Conservation (phyloP, 2,329 filamentous ascomycete genomes). For the Blastomyces silverae region DNA sequence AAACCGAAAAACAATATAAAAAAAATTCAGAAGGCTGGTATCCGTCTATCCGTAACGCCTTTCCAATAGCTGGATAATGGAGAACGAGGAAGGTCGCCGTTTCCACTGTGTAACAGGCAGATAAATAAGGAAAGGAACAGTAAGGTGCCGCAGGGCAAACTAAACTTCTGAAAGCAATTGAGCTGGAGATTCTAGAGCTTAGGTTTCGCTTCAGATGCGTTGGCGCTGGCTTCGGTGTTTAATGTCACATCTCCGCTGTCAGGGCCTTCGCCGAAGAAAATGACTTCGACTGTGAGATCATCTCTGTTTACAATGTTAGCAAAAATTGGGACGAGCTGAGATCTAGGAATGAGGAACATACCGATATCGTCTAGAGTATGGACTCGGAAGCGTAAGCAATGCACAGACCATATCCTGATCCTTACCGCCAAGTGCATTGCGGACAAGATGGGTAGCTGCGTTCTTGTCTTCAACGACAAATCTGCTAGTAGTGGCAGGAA, state of each 20-base stretch:
- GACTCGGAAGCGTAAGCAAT: slow-evolving; percentile 80
- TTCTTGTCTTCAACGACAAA: slow-evolving; percentile 96
- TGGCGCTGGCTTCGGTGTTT: slow-evolving; percentile 78
- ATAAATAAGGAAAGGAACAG: neutral
- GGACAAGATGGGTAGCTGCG: slow-evolving; percentile 86
- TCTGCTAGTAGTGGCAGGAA: slow-evolving; percentile 60
- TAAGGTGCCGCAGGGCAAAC: neutral
- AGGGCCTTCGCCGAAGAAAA: slow-evolving; percentile 85
- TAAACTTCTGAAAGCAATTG: neutral
- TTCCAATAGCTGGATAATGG: neutral
- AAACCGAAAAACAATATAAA: neutral
- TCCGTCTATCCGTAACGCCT: slow-evolving; percentile 11
- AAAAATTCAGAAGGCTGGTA: neutral
- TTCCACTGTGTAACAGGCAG: neutral
- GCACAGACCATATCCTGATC: slow-evolving; percentile 92
- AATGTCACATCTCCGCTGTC: slow-evolving; percentile 71
- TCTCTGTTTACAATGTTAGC: slow-evolving; percentile 53
- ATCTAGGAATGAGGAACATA: slow-evolving; percentile 38
- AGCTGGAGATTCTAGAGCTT: slow-evolving; percentile 39
- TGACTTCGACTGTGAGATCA: slow-evolving; percentile 93
- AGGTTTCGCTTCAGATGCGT: slow-evolving; percentile 42
- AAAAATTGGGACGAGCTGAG: neutral
- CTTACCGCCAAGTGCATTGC: slow-evolving; percentile 88
- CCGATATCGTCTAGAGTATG: slow-evolving; percentile 87
- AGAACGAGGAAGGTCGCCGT: neutral